Conservation (phyloP, 1,139 yeast species). For the Pichia sorboxylosa region DNA sequence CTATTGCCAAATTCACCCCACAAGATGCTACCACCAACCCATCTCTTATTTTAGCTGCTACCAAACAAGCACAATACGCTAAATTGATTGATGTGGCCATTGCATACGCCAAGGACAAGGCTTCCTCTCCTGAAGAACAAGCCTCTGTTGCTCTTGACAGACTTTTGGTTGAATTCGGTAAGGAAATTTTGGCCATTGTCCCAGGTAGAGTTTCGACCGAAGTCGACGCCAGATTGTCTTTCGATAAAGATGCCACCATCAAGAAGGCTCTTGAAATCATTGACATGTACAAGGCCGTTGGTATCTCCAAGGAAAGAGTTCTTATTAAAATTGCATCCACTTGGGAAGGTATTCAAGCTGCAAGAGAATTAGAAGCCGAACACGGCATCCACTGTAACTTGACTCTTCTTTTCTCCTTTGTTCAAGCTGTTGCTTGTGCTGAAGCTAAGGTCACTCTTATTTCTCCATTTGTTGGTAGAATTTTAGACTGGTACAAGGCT, state of each 20-base stretch:
- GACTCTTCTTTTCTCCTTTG: conserved; percentile 88
- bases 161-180: conserved; percentile 91
- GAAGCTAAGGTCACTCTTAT: conserved; percentile 94
- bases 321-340: conserved; percentile 96
- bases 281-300: conserved; percentile 69
- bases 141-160: conserved; percentile 78
- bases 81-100: conserved; percentile 85
- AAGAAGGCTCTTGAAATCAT: conserved; percentile 86
- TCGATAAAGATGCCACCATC: conserved; percentile 86
- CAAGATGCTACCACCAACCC: conserved; percentile 99
- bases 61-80: conserved; percentile 84
- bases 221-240: conserved; percentile 96
- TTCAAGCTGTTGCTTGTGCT: conserved; percentile 98
- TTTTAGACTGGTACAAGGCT: conserved; percentile 97
- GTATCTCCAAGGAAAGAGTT: conserved; percentile 79
- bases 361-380: conserved; percentile 84
- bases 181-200: conserved; percentile 82
- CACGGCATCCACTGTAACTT: conserved; percentile 90
- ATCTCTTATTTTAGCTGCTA: conserved; percentile 89
- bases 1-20: conserved; percentile 94
- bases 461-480: conserved; percentile 98
- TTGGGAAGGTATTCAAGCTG: conserved; percentile 99
- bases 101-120: conserved; percentile 64
- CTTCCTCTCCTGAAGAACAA: conserved; percentile 48
- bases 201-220: conserved; percentile 99